phyloP scores from a whole-genome alignment of 75 land plant genomes.

The Larix kaempferi region DNA sequence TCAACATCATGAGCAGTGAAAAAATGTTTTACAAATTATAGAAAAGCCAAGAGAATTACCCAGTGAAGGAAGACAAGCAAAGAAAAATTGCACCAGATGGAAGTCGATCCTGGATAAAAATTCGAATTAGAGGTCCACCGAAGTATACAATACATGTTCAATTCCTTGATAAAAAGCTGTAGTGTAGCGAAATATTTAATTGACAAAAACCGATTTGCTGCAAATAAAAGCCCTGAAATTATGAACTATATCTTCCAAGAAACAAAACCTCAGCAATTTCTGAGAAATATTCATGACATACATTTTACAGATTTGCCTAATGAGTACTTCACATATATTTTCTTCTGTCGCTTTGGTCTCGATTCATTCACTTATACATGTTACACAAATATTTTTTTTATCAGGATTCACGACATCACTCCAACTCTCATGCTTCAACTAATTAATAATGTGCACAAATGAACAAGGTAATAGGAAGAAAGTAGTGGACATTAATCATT shows the following conservation, averaged over 20 bases:
- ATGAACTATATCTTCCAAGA: background rate
- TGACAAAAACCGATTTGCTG: background rate
- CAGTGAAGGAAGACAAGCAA: slow-evolving; percentile 60
- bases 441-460: too few relatives aligned
- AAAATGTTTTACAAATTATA: background rate
- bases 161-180: background rate
- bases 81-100: slow-evolving; percentile 63
- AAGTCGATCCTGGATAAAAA: slow-evolving; percentile 57
- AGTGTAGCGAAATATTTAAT: background rate
- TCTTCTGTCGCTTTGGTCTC: background rate
- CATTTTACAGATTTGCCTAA: background rate
- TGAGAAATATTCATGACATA: background rate
- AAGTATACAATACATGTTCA: background rate
- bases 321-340: background rate
- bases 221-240: background rate
- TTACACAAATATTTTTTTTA: too few relatives aligned
- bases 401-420: too few relatives aligned
- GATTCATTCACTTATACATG: background rate
- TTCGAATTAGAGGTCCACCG: background rate
- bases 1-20: background rate
- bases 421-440: too few relatives aligned
- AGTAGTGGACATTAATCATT: too few relatives aligned
- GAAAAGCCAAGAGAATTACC: slow-evolving; percentile 29
- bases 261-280: background rate
- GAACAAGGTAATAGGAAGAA: too few relatives aligned